These are phyloP conservation scores for Xylaria hypoxylon DNA, from an alignment of 2,329 filamentous ascomycete genomes.

Conservation along the genomic window DNA sequence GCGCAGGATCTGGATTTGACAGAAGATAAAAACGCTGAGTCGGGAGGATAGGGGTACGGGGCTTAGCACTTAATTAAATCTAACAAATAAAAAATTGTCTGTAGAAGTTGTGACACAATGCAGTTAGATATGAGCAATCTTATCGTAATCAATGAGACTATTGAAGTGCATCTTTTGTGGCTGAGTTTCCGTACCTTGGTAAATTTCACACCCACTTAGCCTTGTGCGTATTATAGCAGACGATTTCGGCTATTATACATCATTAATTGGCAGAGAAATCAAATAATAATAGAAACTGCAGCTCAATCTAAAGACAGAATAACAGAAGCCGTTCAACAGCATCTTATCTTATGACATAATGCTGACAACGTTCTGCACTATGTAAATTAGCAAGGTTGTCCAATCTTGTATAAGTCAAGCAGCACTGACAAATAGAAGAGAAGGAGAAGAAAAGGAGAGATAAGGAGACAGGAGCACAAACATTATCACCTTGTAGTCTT, in stretches of 20 bases:
- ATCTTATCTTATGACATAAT: background rate
- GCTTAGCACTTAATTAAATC: background rate
- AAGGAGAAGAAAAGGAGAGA: background rate
- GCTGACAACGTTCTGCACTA: background rate
- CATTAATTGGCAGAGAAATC: background rate
- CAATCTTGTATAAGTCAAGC: too few relatives aligned
- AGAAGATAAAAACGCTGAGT: constrained; percentile 30
- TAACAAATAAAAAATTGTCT: background rate
- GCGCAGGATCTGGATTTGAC: constrained; percentile 50
- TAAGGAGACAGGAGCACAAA: background rate
- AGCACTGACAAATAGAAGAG: too few relatives aligned
- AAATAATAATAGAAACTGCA: background rate
- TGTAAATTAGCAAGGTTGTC: background rate
- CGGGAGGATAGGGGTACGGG: constrained; percentile 22
- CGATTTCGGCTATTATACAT: too few relatives aligned
- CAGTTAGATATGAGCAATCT: background rate
- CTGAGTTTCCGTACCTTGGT: background rate
- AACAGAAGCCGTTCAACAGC: background rate
- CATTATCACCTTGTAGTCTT: too few relatives aligned
- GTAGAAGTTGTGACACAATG: background rate
- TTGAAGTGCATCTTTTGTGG: background rate
- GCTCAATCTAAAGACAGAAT: background rate
- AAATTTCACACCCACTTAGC: background rate
- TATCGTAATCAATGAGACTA: background rate
- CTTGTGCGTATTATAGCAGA: too few relatives aligned